Evolutionary conservation across 768 basidiomycete species (phyloP).

Genomic region (Lentinula sp.): DNA sequence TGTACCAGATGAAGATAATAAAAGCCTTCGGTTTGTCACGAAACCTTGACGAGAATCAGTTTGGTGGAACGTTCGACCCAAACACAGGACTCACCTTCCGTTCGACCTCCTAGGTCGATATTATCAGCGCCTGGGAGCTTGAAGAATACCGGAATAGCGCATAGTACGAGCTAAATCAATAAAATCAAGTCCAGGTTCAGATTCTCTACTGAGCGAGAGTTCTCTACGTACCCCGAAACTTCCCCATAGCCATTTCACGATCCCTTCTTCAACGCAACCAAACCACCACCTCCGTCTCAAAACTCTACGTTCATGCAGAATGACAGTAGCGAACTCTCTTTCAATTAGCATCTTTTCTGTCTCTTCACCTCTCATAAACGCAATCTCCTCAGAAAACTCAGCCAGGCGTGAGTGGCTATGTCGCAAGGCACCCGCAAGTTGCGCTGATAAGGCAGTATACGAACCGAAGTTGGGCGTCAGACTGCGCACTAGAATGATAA

Average conservation of each 20-base stretch:
- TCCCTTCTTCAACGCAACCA: conserved; percentile 87
- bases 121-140: conserved; percentile 64
- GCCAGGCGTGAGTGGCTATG: conserved; percentile 89
- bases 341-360: conserved; percentile 91
- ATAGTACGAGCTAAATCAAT: conserved; percentile 60
- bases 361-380: conserved; percentile 82
- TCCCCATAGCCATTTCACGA: conserved; percentile 97
- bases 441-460: conserved; percentile 84
- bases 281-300: conserved; percentile 83
- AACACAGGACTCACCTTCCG: conserved; percentile 59
- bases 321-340: conserved; percentile 76
- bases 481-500: conserved; percentile 57
- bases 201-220: neutral
- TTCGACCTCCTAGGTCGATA: conserved; percentile 77
- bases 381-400: conserved; percentile 86
- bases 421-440: conserved; percentile 82
- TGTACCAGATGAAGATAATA: conserved; percentile 79
- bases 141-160: conserved; percentile 92
- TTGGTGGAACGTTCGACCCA: neutral
- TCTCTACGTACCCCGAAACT: conserved; percentile 72
- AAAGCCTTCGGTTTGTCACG: conserved; percentile 89
- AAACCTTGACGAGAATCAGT: conserved; percentile 53
- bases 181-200: conserved; percentile 10
- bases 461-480: conserved; percentile 90
- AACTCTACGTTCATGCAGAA: conserved; percentile 82